These are phyloP conservation scores for Fomitiporia mediterranea DNA, from an alignment of 1,284 basidiomycete genomes.

Conservation along the genomic window DNA sequence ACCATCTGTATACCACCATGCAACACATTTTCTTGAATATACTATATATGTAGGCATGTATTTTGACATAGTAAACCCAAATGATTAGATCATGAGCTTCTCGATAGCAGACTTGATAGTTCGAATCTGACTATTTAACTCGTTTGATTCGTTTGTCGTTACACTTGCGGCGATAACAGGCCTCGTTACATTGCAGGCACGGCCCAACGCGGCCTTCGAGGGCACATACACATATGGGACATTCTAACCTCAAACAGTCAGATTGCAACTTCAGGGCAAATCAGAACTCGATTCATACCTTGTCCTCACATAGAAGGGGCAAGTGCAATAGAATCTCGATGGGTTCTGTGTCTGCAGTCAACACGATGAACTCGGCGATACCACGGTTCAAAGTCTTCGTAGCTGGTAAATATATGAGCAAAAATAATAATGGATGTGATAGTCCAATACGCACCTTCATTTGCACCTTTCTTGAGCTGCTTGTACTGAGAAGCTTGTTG, in stretches of 20 bases:
- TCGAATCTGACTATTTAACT: slow-evolving; percentile 87
- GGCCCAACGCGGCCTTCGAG: slow-evolving; percentile 90
- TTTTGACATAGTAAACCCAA: neutral
- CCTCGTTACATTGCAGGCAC: slow-evolving; percentile 93
- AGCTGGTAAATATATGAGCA: slow-evolving; percentile 38
- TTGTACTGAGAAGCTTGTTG: slow-evolving; percentile 92
- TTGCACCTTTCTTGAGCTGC: slow-evolving; percentile 98
- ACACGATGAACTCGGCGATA: slow-evolving; percentile 97
- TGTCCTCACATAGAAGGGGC: slow-evolving; percentile 97
- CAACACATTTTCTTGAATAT: neutral
- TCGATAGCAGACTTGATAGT: slow-evolving; percentile 89
- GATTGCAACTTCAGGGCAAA: slow-evolving; percentile 4
- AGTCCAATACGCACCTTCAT: slow-evolving; percentile 47
- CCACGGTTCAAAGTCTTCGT: slow-evolving; percentile 99
- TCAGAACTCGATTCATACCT: slow-evolving; percentile 44
- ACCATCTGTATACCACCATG: slow-evolving; percentile 2
- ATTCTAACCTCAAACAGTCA: slow-evolving; percentile 51
- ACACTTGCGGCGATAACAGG: slow-evolving; percentile 95
- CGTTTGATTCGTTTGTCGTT: slow-evolving; percentile 93
- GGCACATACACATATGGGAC: slow-evolving; percentile 96
- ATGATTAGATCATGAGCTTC: slow-evolving; percentile 54
- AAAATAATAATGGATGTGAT: neutral
- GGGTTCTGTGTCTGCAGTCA: slow-evolving; percentile 97
- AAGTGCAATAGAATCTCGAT: slow-evolving; percentile 98
- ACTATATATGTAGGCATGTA: neutral